A percentile compares a stretch with the other conserved stretches of the same genome.
Conservation (phyloP, 768 basidiomycete species). For the Rhizopogon sp. region DNA sequence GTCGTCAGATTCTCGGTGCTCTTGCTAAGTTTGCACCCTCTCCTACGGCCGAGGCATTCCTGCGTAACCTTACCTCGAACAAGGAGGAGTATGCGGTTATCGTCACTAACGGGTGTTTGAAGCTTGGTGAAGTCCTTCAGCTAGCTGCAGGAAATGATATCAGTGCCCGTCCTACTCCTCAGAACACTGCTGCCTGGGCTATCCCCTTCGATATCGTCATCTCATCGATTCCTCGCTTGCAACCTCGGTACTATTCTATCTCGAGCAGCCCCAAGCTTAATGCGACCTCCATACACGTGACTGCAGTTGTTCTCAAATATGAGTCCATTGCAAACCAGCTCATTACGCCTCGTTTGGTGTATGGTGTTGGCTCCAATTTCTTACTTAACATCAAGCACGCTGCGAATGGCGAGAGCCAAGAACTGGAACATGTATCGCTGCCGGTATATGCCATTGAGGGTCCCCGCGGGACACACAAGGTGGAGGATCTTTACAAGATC, state of each 20-base stretch:
- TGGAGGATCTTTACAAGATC: constrained; percentile 67
- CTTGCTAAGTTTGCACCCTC: constrained; percentile 87
- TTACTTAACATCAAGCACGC: constrained; percentile 87
- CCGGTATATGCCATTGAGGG: constrained; percentile 88
- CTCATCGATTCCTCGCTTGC: constrained; percentile 88
- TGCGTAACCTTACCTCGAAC: constrained; percentile 76
- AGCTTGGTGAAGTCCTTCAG: constrained; percentile 90
- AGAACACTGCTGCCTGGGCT: constrained; percentile 79
- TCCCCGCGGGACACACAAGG: constrained; percentile 80
- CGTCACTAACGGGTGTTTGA: constrained; percentile 78
- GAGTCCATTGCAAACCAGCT: constrained; percentile 54
- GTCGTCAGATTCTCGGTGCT: constrained; percentile 87
- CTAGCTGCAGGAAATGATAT: constrained; percentile 81
- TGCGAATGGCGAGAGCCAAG: constrained; percentile 48
- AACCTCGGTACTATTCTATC: constrained; percentile 98
- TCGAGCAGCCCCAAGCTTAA: constrained; percentile 94
- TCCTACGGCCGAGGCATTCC: constrained; percentile 64
- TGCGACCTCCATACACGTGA: constrained; percentile 89
- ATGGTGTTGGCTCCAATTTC: constrained; percentile 94
- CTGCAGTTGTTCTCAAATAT: constrained; percentile 93
- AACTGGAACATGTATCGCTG: constrained; percentile 34
- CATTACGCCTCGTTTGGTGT: constrained; percentile 62
- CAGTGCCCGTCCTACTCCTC: constrained; percentile 46
- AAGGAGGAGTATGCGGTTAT: constrained; percentile 83
- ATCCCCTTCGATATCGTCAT: constrained; percentile 98